Evolutionary conservation across 805 yeast genomes (phyloP).

Genomic region (Metschnikowia cubensis): DNA sequence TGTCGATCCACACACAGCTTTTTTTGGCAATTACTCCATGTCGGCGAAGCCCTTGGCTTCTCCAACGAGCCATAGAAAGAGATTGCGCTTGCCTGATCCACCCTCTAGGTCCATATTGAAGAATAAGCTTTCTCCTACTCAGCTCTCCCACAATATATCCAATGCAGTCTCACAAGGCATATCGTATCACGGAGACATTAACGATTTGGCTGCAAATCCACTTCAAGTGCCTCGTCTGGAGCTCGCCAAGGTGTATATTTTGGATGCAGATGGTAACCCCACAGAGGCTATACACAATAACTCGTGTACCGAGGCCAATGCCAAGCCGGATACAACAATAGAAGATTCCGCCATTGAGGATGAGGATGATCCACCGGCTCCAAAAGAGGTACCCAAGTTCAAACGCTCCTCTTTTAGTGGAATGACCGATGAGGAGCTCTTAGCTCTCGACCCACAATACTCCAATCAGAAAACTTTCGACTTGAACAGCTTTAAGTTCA

Average conservation of each 20-base stretch:
- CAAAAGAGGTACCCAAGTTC: constrained; percentile 5
- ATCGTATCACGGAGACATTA: constrained; percentile 19
- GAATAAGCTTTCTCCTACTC: constrained; percentile 30
- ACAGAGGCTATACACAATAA: neutral
- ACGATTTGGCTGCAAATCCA: constrained; percentile 16
- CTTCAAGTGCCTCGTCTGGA: constrained; percentile 17
- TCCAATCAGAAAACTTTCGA: constrained; percentile 36
- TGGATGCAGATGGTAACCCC: neutral
- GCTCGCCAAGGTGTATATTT: constrained; percentile 10
- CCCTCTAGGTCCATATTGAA: constrained; percentile 40
- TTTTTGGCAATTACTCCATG: constrained; percentile 17
- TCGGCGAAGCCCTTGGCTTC: constrained; percentile 7
- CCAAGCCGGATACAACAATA: neutral
- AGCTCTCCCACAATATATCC: constrained; percentile 18
- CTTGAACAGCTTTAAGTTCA: constrained; percentile 44
- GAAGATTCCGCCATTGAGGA: constrained; percentile 2
- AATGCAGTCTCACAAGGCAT: constrained; percentile 14
- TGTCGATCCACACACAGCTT: constrained; percentile 17
- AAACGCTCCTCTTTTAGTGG: constrained; percentile 46
- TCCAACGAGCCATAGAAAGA: constrained; percentile 12
- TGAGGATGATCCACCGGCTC: constrained; percentile 5
- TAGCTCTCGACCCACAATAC: constrained; percentile 53
- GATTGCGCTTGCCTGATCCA: constrained; percentile 24
- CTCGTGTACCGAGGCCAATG: neutral
- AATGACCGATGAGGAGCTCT: constrained; percentile 51